Evolutionary conservation across 768 basidiomycete species (phyloP).

Genomic region (Kwoniella pini): DNA sequence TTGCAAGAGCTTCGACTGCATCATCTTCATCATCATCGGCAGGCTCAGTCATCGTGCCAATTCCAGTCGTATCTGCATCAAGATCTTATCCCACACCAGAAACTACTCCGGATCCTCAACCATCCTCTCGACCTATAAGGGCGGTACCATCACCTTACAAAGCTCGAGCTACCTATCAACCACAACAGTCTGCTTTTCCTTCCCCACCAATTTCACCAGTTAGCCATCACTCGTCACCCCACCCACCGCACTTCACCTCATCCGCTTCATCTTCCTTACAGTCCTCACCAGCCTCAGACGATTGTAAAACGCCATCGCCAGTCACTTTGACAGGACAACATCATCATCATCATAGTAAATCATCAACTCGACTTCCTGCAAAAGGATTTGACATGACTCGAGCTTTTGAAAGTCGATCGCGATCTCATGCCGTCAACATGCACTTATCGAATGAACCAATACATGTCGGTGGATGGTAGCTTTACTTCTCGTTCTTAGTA

Average conservation of each 20-base stretch:
- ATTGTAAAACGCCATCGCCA: conserved; percentile 50
- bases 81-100: conserved; percentile 43
- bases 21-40: conserved; percentile 4
- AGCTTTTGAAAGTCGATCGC: conserved; percentile 16
- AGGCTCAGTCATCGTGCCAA: conserved; percentile 9
- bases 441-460: conserved; percentile 22
- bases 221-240: conserved; percentile 27
- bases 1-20: conserved; percentile 24
- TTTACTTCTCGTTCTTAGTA: neutral
- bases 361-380: conserved; percentile 4
- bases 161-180: conserved; percentile 17
- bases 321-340: conserved; percentile 33
- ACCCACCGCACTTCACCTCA: conserved; percentile 36
- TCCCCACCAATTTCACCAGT: conserved; percentile 43
- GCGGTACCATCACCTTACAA: conserved; percentile 47
- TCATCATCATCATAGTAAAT: conserved; percentile 2
- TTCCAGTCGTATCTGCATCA: conserved; percentile 18
- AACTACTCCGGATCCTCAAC: conserved; percentile 37
- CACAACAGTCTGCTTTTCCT: conserved; percentile 25
- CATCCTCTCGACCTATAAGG: conserved; percentile 37
- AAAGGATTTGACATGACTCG: conserved; percentile 27
- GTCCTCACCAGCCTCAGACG: conserved; percentile 48
- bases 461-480: conserved; percentile 32
- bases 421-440: conserved; percentile 25
- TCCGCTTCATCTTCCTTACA: conserved; percentile 41